Evolutionary conservation across 2,329 filamentous ascomycete species (phyloP), one percentile per base, ranked within the genome.

Genomic region (Didymella pomorum): DNA sequence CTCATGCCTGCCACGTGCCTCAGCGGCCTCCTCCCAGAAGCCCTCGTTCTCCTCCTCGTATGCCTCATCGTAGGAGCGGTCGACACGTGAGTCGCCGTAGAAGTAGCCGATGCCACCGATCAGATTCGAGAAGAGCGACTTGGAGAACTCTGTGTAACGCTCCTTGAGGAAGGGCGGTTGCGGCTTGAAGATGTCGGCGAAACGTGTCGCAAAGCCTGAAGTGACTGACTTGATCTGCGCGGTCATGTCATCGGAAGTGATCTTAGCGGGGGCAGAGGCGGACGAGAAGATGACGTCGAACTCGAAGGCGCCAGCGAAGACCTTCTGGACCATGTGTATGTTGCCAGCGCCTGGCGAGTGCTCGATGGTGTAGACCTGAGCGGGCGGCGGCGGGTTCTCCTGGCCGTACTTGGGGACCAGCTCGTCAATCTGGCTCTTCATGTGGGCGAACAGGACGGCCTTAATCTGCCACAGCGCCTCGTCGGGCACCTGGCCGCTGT

Each of bases 81-180:
- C 95, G 51, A 97, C 91, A 21, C 97, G 80, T 31, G 92, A 89
- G 57, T 95, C 85, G 39, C 95, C 95, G 71, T 96, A 86, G 80
- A 99, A 99, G 79, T 96, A 98, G 9, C 95, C 95, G 68, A 98
- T 92, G 45, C 95, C 95, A 55, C 95, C 95, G 33, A 97, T 84
- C 31, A 99, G 82, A 75, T 98, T 99, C 1, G 94, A 97, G 67
- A 99, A 91, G 83, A 99, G 90, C 63, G 89, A 93, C 75, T 92
- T 91, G 63, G 89, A 92, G 75, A 98, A 97, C 56, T 83, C 84
- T 46, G 86, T 82, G 74, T 96, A 95, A 70, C 91, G 87, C 3
- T 86, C 83, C 3, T 85, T 83, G 18, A 86, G 80, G 76, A 95
- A 99, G 0, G 95, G 94, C 0, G 88, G 81, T 70, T 92, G 84